Conservation (phyloP, 2,329 filamentous ascomycete genomes). For the Paraphaeosphaeria minitans region DNA sequence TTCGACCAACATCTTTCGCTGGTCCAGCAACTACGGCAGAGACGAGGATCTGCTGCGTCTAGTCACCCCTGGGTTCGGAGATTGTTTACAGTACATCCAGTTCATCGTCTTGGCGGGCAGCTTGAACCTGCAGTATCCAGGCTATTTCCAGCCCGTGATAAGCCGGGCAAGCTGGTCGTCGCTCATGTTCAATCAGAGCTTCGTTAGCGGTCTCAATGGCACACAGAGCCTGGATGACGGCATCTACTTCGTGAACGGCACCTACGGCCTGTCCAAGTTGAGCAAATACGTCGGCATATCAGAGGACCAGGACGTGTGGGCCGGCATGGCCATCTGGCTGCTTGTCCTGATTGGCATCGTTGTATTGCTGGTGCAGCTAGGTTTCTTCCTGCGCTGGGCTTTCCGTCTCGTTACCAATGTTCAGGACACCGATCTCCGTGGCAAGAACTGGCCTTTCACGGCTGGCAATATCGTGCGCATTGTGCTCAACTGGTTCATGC, state of each 20-base stretch:
- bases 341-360: conserved; percentile 73
- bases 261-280: conserved; percentile 78
- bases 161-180: conserved; percentile 88
- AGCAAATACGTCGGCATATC: conserved; percentile 84
- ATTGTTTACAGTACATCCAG: conserved; percentile 96
- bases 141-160: conserved; percentile 89
- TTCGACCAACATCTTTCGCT: conserved; percentile 85
- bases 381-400: conserved; percentile 77
- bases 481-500: conserved; percentile 88
- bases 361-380: conserved; percentile 73
- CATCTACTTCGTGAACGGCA: conserved; percentile 79
- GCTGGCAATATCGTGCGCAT: conserved; percentile 69
- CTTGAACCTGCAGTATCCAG: conserved; percentile 85
- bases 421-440: conserved; percentile 82
- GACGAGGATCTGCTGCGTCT: conserved; percentile 89
- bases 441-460: conserved; percentile 88
- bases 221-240: conserved; percentile 76
- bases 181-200: conserved; percentile 91
- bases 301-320: conserved; percentile 81
- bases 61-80: conserved; percentile 93
- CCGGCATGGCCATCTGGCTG: conserved; percentile 91
- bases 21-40: conserved; percentile 97
- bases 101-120: conserved; percentile 88
- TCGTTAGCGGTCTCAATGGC: conserved; percentile 71
- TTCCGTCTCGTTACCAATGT: conserved; percentile 73